A percentile compares a stretch with the other conserved stretches of the same genome.
phyloP scores from a whole-genome alignment of 176 grass and related monocot genomes.

The Poa pratensis region DNA sequence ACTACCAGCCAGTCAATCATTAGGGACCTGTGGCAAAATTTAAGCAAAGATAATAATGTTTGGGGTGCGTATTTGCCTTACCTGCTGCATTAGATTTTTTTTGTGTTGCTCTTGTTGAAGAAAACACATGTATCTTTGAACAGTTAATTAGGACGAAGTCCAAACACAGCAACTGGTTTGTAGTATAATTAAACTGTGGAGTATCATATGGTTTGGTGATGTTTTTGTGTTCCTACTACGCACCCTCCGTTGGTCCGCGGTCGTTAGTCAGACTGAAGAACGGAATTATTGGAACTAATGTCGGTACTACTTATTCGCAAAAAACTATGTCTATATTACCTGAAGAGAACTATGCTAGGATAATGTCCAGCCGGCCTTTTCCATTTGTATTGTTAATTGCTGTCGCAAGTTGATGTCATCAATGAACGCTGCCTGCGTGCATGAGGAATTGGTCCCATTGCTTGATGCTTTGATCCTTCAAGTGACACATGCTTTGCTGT shows the following conservation, averaged over 20 bases:
- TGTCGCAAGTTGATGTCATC: not conserved
- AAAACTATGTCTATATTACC: too few species aligned
- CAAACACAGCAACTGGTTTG: constrained; percentile 4
- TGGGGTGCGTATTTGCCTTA: not conserved
- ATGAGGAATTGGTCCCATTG: constrained; percentile 2
- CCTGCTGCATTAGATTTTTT: not conserved
- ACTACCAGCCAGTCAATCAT: not conserved
- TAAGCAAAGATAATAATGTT: not conserved
- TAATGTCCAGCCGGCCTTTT: not conserved
- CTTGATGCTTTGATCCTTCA: constrained; percentile 1
- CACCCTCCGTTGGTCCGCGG: constrained; percentile 1
- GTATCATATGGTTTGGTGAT: not conserved
- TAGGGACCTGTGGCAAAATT: not conserved
- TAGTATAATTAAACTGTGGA: not conserved
- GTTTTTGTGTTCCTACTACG: constrained; percentile 5
- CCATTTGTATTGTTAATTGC: not conserved
- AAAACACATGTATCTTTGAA: constrained; percentile 37
- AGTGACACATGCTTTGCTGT: constrained; percentile 7
- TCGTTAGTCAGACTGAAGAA: constrained; percentile 5
- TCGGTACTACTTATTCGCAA: not conserved
- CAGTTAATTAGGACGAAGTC: not conserved
- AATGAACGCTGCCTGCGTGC: not conserved
- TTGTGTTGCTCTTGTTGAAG: not conserved
- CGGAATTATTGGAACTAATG: not conserved
- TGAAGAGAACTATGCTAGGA: not conserved